Base-by-base conservation (phyloP, 495 filamentous ascomycete genomes). In the Penicillium ochrochloron region DNA sequence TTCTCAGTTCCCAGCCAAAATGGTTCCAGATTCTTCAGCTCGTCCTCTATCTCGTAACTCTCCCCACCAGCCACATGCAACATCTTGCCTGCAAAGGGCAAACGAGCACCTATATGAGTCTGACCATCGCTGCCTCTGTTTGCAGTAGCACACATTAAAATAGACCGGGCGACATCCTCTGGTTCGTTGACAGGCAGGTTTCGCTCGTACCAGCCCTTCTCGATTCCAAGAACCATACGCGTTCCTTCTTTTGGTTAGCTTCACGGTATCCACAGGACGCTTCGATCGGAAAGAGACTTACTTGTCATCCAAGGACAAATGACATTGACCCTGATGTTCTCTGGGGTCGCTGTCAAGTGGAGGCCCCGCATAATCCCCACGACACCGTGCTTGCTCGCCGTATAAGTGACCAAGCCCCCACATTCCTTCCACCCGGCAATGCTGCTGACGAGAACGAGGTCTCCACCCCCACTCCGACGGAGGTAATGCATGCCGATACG, bases 261-360 rank as follows among this genome's bases (percentile, higher is more conserved):
- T 51, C 33, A 7, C 10, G 1, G 9, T 27, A 25, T 42, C 12
- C 34, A 51, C 21, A 14, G 15, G 31, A n/a, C 50, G 3, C 8
- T 0, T 31, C 11, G 5, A 29, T n/a, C 8, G 7, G 8, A 12
- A 17, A 17, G 27, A 25, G 14, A 70, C 73, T 23, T 63, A 78
- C 75, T 75, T 2, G 76, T 78, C 76, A 78, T 78, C 76, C 76
- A 78, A 5, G 76, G 76, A 69, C 76, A 78, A 56, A 78, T 66
- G 2, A 71, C 73, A 59, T 78, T 78, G 34, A 78, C 67, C n/a
- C 67, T 60, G 37, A 76, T 72, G n/a, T 71, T 69, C 59, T 78
- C 70, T 46, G 66, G 64, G 3, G 58, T 60, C 0, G 69, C 70
- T 19, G 65, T 65, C 15, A 75, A 57, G 44, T 72, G 68, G 46